phyloP scores from a whole-genome alignment of 1,284 basidiomycete species.

The Inonotus hispidus region DNA sequence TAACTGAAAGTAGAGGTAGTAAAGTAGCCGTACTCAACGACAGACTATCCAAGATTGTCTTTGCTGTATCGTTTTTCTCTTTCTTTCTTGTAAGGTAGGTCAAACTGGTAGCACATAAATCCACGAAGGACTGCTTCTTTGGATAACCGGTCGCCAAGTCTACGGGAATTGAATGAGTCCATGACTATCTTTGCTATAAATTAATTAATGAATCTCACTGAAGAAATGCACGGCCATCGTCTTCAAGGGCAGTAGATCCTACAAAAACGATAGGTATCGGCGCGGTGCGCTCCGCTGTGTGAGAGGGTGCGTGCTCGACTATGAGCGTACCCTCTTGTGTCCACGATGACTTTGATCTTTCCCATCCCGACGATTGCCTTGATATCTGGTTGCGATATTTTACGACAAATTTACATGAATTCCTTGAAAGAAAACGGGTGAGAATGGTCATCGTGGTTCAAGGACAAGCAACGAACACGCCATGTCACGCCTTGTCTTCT shows the following conservation, averaged over 20 bases:
- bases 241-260: slow-evolving; percentile 15
- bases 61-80: not conserved
- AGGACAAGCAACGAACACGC: not conserved
- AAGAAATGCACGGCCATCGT: slow-evolving; percentile 4
- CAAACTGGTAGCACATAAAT: slow-evolving; percentile 13
- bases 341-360: not conserved
- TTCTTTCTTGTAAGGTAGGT: not conserved
- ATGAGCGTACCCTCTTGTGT: slow-evolving; percentile 3
- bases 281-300: slow-evolving; percentile 38
- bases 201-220: slow-evolving; percentile 3
- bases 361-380: not conserved
- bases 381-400: not conserved
- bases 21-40: slow-evolving; percentile 8
- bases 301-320: slow-evolving; percentile 27
- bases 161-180: not conserved
- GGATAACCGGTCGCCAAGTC: slow-evolving; percentile 5
- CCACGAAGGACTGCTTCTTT: slow-evolving; percentile 8
- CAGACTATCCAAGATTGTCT: slow-evolving; percentile 9
- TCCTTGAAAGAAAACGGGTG: not conserved
- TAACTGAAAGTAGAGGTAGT: not conserved
- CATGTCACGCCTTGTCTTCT: slow-evolving; percentile 11
- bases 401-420: not conserved
- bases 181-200: not conserved
- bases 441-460: slow-evolving; percentile 3
- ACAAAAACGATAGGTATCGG: slow-evolving; percentile 51